Evolutionary conservation across 306 rosid species (phyloP), one percentile per base, ranked within the genome.

Genomic region (Macrotyloma uniflorum): DNA sequence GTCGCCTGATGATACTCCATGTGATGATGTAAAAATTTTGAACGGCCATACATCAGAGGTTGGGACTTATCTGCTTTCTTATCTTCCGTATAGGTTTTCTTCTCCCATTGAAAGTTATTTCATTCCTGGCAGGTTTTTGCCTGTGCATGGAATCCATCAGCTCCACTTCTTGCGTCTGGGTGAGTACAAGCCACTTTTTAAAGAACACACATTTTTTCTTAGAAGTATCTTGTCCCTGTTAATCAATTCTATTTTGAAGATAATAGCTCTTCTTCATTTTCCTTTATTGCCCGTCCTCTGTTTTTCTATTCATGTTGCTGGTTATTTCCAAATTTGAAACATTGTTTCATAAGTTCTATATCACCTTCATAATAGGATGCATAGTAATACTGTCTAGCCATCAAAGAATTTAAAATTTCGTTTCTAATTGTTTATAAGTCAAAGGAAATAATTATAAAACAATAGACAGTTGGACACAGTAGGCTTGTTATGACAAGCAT

Each of bases 41-140:
- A 89, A 90, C 79, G 94, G 94, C 47, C 94, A 90, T 71, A 75
- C 92, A 16, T 90, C 94, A 0, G 92, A 88, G 94, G 92, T 90
- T 58, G 67, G 83, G 15, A 70, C 49, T 58, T 51, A 53, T 55
- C 73, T 62, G 23, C 65, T 35, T 67, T 14, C 26, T 66, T 66
- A 73, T 80, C 12, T 63, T 50, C 46, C 10, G 6, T 28, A 14
- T 49, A 63, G 67, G 14, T 50, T 61, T 16, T 35, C 6, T 23
- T 62, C 43, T 18, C 26, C 54, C 33, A 4, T 49, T 72, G 66
- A 35, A 24, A 62, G 49, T 77, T 24, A 32, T 84, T 19, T 28
- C 46, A 10, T 11, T 79, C 19, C 63, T 63, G 15, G 15, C 83
- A 90, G 91, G 91, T 90, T 70, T 90, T 86, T 84, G 89, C 92